phyloP scores from a whole-genome alignment of 1,139 yeast species.

The Saccharomyces hybrid region DNA sequence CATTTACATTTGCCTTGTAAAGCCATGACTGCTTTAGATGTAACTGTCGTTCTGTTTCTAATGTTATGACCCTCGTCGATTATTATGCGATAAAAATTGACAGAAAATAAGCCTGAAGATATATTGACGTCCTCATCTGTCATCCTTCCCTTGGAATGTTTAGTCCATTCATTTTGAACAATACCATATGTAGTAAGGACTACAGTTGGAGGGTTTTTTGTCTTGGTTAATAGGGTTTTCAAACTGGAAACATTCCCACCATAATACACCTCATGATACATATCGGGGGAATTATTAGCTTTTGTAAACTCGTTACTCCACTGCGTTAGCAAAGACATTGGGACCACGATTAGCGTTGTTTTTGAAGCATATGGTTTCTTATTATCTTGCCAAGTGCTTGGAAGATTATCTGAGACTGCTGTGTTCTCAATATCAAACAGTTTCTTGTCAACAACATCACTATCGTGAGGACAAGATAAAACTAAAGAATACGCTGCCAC shows the following conservation, averaged over 20 bases:
- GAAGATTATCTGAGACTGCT: not conserved
- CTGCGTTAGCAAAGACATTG: slow-evolving; percentile 83
- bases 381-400: not conserved
- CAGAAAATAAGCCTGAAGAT: slow-evolving; percentile 54
- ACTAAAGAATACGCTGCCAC: slow-evolving; percentile 73
- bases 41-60: slow-evolving; percentile 69
- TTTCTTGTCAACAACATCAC: slow-evolving; percentile 11
- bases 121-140: not conserved
- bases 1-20: slow-evolving; percentile 62
- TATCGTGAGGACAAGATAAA: slow-evolving; percentile 53
- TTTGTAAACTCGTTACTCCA: slow-evolving; percentile 80
- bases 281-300: slow-evolving; percentile 43
- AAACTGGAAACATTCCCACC: slow-evolving; percentile 56
- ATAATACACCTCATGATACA: slow-evolving; percentile 55
- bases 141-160: slow-evolving; percentile 10
- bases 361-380: slow-evolving; percentile 47
- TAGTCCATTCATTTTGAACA: slow-evolving; percentile 61
- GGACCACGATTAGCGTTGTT: slow-evolving; percentile 78
- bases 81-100: slow-evolving; percentile 69
- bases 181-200: slow-evolving; percentile 86
- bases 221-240: slow-evolving; percentile 20
- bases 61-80: slow-evolving; percentile 92
- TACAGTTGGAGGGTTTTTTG: slow-evolving; percentile 53
- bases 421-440: slow-evolving; percentile 5
- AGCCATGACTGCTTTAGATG: slow-evolving; percentile 71